Conservation (phyloP, 192 early-diverging fungal genomes). For the Funneliformis geosporum region DNA sequence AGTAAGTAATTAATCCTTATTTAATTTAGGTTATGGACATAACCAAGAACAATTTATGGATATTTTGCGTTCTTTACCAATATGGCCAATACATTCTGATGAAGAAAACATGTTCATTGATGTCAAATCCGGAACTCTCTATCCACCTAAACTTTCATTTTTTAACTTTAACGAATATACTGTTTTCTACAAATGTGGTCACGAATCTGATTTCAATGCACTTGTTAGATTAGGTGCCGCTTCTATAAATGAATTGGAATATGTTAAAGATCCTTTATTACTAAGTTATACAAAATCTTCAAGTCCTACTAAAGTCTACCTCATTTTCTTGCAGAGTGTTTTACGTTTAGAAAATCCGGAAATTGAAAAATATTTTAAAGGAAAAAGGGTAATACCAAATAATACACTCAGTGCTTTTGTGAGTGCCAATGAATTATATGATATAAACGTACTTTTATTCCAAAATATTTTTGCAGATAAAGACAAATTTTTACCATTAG, state of each 20-base stretch:
- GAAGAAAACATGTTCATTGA: neutral
- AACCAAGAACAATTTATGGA: neutral
- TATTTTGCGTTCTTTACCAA: neutral
- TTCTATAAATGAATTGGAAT: neutral
- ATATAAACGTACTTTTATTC: neutral
- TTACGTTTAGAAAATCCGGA: neutral
- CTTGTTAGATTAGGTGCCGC: neutral
- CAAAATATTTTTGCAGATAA: neutral
- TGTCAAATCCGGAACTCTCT: neutral
- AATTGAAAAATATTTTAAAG: neutral
- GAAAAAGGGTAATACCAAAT: neutral
- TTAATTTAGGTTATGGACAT: neutral
- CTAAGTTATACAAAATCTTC: neutral
- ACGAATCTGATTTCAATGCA: neutral
- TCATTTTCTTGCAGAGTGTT: neutral
- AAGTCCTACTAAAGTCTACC: neutral
- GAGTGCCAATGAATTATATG: neutral
- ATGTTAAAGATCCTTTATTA: neutral
- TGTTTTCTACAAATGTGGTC: neutral
- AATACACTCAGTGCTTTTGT: neutral
- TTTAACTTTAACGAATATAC: neutral
- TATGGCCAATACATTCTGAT: neutral
- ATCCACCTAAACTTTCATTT: neutral
- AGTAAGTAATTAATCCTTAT: neutral
- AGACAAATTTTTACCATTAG: neutral